These are phyloP conservation scores for Fusarium torulosum DNA, from an alignment of 2,329 filamentous ascomycete species.

Conservation along the genomic window DNA sequence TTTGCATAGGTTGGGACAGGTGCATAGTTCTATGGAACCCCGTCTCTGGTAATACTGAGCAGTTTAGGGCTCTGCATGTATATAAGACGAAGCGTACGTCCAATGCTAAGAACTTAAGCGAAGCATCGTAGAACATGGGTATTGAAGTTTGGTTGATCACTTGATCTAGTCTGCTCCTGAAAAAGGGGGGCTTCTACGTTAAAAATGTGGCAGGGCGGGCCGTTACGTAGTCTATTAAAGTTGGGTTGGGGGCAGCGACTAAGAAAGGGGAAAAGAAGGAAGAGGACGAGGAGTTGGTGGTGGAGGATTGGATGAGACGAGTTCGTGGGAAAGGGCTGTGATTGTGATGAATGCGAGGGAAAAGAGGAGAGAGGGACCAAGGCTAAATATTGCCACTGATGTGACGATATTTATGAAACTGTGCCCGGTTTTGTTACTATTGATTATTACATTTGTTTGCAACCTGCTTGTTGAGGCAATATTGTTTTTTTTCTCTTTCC, in stretches of 20 bases:
- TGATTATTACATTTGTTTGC: slow-evolving; percentile 10
- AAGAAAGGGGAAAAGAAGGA: slow-evolving; percentile 17
- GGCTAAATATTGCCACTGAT: slow-evolving; percentile 40
- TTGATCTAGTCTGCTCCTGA: slow-evolving; percentile 30
- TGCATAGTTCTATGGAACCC: not conserved
- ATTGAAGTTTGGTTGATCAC: slow-evolving; percentile 34
- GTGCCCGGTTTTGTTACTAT: slow-evolving; percentile 33
- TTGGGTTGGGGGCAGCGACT: slow-evolving; percentile 12
- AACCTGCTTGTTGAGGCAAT: not conserved
- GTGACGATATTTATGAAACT: slow-evolving; percentile 25
- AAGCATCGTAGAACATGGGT: slow-evolving; percentile 7
- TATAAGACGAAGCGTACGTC: not conserved
- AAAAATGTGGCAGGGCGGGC: slow-evolving; percentile 20
- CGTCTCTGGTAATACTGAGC: not conserved
- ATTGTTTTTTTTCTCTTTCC: not conserved
- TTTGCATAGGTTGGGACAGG: not conserved
- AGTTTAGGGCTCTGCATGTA: not conserved
- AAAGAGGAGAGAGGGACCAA: slow-evolving; percentile 30
- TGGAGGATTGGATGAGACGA: slow-evolving; percentile 33
- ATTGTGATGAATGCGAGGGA: slow-evolving; percentile 12
- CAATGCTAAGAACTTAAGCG: too few species aligned
- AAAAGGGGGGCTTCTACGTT: slow-evolving; percentile 16
- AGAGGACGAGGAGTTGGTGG: slow-evolving; percentile 9
- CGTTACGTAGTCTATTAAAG: slow-evolving; percentile 13
- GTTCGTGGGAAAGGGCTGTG: slow-evolving; percentile 14